Percentiles rank a stretch among this genome's conserved stretches.
These are phyloP conservation scores for Phytopythium litorale DNA, from an alignment of 352 stramenopile genomes.

Conservation along the genomic window DNA sequence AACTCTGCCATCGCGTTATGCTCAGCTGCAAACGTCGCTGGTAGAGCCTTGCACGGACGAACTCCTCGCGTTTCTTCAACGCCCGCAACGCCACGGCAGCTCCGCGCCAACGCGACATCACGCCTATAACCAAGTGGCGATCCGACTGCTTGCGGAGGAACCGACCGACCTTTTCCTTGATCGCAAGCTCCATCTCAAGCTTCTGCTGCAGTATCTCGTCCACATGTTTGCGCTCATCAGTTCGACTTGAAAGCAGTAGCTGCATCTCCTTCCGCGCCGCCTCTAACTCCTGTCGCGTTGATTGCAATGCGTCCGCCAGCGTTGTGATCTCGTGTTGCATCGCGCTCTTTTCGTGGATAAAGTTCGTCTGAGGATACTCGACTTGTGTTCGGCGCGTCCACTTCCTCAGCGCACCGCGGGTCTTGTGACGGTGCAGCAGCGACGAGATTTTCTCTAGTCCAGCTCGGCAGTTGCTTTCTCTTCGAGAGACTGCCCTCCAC, in stretches of 20 bases:
- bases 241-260: background rate
- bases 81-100: background rate
- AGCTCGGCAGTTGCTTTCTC: background rate
- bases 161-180: slow-evolving; percentile 24
- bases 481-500: slow-evolving; percentile 11
- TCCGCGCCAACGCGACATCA: slow-evolving; percentile 15
- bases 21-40: slow-evolving; percentile 6
- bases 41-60: slow-evolving; percentile 8
- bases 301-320: background rate
- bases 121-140: slow-evolving; percentile 19
- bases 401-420: slow-evolving; percentile 11
- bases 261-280: slow-evolving; percentile 1
- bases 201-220: background rate
- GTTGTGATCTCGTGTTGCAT: background rate
- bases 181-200: slow-evolving; percentile 8
- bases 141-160: slow-evolving; percentile 34
- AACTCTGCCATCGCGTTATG: background rate
- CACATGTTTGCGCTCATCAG: background rate
- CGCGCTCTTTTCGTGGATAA: background rate
- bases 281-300: background rate
- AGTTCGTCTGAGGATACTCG: background rate
- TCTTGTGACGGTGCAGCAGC: slow-evolving; percentile 6
- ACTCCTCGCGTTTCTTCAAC: slow-evolving; percentile 8
- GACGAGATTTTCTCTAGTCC: slow-evolving; percentile 6
- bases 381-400: slow-evolving; percentile 7